These are phyloP conservation scores for Berkeleyomyces rouxiae DNA, from an alignment of 2,329 filamentous ascomycete genomes.

Conservation along the genomic window DNA sequence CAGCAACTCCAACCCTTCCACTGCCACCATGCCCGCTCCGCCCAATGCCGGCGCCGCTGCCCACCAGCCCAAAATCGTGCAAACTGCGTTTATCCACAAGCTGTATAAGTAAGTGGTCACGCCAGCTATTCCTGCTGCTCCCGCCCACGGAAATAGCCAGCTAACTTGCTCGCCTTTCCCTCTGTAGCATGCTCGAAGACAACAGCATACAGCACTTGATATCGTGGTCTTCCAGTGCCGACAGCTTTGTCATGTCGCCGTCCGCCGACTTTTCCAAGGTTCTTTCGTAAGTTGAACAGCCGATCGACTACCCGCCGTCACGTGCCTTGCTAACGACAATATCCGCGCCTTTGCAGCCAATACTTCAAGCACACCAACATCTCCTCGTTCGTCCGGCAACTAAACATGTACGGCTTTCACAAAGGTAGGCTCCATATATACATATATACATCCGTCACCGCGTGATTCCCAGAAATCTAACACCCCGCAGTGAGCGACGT, in stretches of 20 bases:
- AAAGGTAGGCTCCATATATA: constrained; percentile 48
- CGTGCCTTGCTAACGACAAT: not conserved
- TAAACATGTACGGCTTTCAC: constrained; percentile 99
- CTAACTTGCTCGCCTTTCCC: constrained; percentile 17
- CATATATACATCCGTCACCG: not conserved
- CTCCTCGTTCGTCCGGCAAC: constrained; percentile 89
- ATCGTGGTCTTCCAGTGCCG: constrained; percentile 82
- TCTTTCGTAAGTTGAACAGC: constrained; percentile 54
- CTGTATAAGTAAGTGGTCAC: constrained; percentile 60
- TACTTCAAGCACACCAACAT: constrained; percentile 99
- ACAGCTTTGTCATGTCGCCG: constrained; percentile 98
- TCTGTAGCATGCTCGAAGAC: constrained; percentile 82
- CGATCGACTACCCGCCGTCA: not conserved
- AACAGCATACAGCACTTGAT: constrained; percentile 85
- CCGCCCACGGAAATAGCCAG: not conserved
- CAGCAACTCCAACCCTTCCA: constrained; percentile 19
- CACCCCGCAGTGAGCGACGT: constrained; percentile 70
- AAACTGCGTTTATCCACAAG: constrained; percentile 98
- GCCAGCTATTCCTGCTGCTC: not conserved
- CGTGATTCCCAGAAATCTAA: not conserved
- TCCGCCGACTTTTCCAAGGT: constrained; percentile 97
- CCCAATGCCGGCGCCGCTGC: constrained; percentile 53
- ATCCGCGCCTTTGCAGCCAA: constrained; percentile 40
- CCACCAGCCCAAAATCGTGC: constrained; percentile 91
- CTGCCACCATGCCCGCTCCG: constrained; percentile 31